Base-by-base conservation (phyloP, 805 yeast genomes). In the Candida tammaniensis region DNA sequence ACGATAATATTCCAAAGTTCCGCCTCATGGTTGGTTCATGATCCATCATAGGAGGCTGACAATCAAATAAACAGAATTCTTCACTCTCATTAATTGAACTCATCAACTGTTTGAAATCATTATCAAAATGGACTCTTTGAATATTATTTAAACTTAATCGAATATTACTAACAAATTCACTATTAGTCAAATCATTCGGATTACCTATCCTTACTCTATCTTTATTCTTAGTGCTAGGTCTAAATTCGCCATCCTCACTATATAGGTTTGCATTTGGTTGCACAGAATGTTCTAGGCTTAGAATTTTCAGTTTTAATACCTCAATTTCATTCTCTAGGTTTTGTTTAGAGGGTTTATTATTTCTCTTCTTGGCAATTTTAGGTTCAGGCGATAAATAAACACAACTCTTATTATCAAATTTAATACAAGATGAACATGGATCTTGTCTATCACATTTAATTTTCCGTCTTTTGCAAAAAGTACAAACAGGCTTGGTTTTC, bases 371-470 rank as follows among this genome's bases (percentile, higher is more conserved):
- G 5, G 12, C 9, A 9, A 23, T 16, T 20, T 24, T 31, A 7
- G 37, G 42, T 20, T 19, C 31, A 7, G 39, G 43, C 11, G 24
- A 18, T 7, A 37, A 17, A 21, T 42, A 44, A 17, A 36, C 29
- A 38, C 49, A 43, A n/a, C 40, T 34, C 13, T 30, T 33, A 24
- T 40, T 40, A 35, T 27, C 35, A 32, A 36, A 42, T 36, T 51
- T 55, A 14, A 49, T 28, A 44, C 71, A 64, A 1, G 53, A 40
- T 1, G 54, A 51, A 27, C 70, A 57, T 0, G 76, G 76, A 12
- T 54, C 50, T 6, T 51, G 48, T 40, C 59, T 59, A 39, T 71
- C 75, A 52, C 76, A 71, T 38, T 55, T 58, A 39, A 61, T 60
- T 46, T 64, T 65, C 17, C 68, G 47, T 15, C 60, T 50, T 30